Base-by-base conservation (phyloP, 352 stramenopile genomes). In the Globisporangium nunn region DNA sequence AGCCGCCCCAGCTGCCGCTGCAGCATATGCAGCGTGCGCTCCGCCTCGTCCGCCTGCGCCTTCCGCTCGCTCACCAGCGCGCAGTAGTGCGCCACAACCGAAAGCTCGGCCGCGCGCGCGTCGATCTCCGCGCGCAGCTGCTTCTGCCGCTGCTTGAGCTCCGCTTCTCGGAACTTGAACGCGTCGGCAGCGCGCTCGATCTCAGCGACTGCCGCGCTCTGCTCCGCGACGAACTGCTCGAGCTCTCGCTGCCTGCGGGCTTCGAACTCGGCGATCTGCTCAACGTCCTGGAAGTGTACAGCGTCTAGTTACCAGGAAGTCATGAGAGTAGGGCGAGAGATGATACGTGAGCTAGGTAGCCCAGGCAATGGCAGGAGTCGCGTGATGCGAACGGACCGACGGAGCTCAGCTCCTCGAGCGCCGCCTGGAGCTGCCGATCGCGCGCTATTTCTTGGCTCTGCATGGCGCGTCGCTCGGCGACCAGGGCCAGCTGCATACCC, bases 121-220 rank as follows among this genome's bases (percentile, higher is more conserved):
- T 61, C 56, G 67, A 84, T 78, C 33, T 82, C 66, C 3, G 48
- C 41, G 18, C 74, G 70, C 28, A 88, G 49, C 40, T 69, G 58
- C 50, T 86, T 86, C 54, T 85, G 75, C 6, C 57, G 60, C 47
- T 85, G 71, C 29, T 70, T 75, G 33, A 82, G 65, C 52, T 71
- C 62, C 8, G 78, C 66, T 39, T 88, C 78, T 14, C 56, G 30
- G 55, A 78, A 66, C 55, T 78, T 80, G 53, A 71, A 63, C 30
- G 53, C 53, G 40, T 68, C 57, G 1, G 73, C 62, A 6, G 54
- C 63, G 11, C 51, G 49, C 46, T 78, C 68, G 15, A 85, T 58
- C 15, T 45, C 56, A 0, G 28, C 11, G 7, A 72, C 58, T 17
- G 68, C 43, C 5, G 63, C 50, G 18, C 33, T 59, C 30, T 71